Evolutionary conservation across 768 basidiomycete genomes (phyloP), one percentile per base, ranked within the genome.

Genomic region (Mycena metata): DNA sequence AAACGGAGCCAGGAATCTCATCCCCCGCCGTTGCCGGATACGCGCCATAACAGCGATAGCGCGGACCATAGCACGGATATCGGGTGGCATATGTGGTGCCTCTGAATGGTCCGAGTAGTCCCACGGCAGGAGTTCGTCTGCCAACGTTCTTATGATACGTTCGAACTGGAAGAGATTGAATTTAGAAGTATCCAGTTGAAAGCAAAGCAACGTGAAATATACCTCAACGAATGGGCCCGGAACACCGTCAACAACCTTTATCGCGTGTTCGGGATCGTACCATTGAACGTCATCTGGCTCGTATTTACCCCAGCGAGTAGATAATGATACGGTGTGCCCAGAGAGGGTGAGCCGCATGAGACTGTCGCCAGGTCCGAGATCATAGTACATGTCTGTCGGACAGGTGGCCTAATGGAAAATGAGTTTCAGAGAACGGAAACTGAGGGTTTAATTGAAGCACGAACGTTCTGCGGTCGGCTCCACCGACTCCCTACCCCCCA

Each of bases 401-500:
- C 67, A 68, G 23, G 67, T 68, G 16, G n/a, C 24, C 57, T 60
- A 19, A 51, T 33, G 15, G 30, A 12, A 16, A 6, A n/a, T 19
- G 23, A 41, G 10, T 26, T 30, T 39, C 46, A 49, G 30, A 10
- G 21, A 17, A 43, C 13, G 9, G 7, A 56, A 13, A 42, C 39
- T 9, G 10, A 39, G 39, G 11, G 36, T n/a, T n/a, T n/a, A n/a
- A n/a, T 36, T 36, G 12, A 12, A 12, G 19, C 30, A 42, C 51
- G 13, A 4, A 68, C 67, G 15, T 68, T 68, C 41, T 68, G 67
- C 35, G 67, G 67, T n/a, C 67, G 60, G 51, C 67, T 68, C 67
- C 67, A 68, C 21, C 7, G 24, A 1, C 55, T 55, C 4, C 52
- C 60, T 0, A 55, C 60, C 2, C 35, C 55, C 45, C 60, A 62